These are phyloP conservation scores for Kingdonia uniflora DNA, from an alignment of 164 flowering plant genomes.

Conservation along the genomic window DNA sequence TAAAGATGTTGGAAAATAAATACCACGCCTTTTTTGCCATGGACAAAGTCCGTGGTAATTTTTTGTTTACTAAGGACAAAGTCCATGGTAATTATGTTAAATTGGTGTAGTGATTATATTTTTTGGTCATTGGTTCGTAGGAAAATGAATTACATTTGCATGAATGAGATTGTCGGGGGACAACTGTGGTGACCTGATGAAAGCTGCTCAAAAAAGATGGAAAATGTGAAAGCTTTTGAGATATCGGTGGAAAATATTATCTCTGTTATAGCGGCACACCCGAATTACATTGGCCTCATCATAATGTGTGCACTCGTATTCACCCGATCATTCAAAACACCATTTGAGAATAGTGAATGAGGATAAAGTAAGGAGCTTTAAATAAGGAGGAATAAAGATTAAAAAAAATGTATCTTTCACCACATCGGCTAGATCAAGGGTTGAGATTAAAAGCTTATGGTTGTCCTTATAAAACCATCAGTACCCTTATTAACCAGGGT, in stretches of 20 bases:
- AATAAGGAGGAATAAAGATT: no score
- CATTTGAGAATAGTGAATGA: conserved; percentile 56
- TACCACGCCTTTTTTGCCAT: no score
- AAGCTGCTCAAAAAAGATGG: conserved; percentile 12
- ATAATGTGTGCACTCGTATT: conserved; percentile 78
- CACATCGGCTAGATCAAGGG: no score
- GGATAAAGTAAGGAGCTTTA: conserved; percentile 7
- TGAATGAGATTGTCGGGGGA: conserved; percentile 14
- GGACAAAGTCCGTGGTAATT: no score
- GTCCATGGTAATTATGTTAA: no score
- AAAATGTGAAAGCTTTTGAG: conserved; percentile 11
- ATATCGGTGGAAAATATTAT: conserved; percentile 28
- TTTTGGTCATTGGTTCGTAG: conserved; percentile 36
- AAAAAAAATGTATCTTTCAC: no score
- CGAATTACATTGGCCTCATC: conserved; percentile 27
- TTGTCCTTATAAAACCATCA: no score
- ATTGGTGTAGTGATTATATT: conserved; percentile 27
- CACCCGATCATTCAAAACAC: conserved; percentile 91
- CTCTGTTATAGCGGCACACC: conserved; percentile 28
- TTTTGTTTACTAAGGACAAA: no score
- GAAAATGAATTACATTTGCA: conserved; percentile 11
- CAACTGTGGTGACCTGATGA: conserved; percentile 20
- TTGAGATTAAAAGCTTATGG: no score
- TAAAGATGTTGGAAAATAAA: no score
- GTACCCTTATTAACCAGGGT: no score